Evolutionary conservation across 2,329 filamentous ascomycete species (phyloP), one percentile per base, ranked within the genome.

Genomic region (Bretziella fagacearum): DNA sequence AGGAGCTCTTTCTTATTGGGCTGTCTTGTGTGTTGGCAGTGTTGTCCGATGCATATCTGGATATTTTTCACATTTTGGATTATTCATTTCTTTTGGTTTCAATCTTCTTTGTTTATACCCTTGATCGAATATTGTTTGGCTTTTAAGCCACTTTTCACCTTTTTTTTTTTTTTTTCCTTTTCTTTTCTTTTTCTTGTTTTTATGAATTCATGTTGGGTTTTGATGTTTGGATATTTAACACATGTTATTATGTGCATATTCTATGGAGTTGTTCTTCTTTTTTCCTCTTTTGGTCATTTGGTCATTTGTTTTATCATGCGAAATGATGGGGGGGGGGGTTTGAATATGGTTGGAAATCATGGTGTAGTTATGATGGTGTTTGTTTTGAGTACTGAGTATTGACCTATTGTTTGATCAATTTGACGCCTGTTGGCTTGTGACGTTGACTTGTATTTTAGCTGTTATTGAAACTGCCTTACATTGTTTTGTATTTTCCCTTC

Each of bases 141-240:
- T n/a, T n/a, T n/a, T n/a, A n/a, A n/a, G n/a, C 27, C 5, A 8
- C 27, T 11, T 4, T 10, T 11, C n/a, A 39, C 27, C 15, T 2
- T 29, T 43, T 43, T 39, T 39, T 18, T 39, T 13, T 25, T 44
- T 33, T 33, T 25, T 10, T 29, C 23, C 6, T 20, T 20, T 23
- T 20, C n/a, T 20, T 44, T 20, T 44, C 13, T 22, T 44, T 33
- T 46, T 40, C 35, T 29, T 18, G 10, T 15, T 47, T 40, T 11
- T 47, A 47, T 29, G 17, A 7, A 13, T 47, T 25, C 32, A 20
- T 43, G 29, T 41, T 23, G 25, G 11, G 33, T 27, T 22, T 32
- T 23, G 13, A 23, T 23, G 18, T 26, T 33, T 43, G 13, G 6
- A 4, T n/a, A n/a, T n/a, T n/a, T n/a, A n/a, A n/a, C n/a, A n/a